phyloP scores from a whole-genome alignment of 345 rosid species.

The Capsella bursapastoris region DNA sequence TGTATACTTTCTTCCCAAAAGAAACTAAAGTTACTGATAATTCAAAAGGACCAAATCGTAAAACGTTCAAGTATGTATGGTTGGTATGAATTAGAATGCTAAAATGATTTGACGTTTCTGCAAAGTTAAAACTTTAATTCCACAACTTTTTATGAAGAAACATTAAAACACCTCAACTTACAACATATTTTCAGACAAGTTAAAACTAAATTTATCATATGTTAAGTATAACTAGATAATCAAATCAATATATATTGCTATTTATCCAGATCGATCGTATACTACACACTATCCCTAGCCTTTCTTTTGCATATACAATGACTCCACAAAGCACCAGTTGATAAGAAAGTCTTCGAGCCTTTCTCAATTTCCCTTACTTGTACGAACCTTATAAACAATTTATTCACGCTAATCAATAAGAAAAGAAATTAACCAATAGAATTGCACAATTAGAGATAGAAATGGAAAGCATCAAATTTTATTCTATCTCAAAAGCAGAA shows the following conservation, averaged over 20 bases:
- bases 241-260: not conserved
- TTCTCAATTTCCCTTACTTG: not conserved
- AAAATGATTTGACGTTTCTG: not conserved
- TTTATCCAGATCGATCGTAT: not conserved
- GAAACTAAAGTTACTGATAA: not conserved
- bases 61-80: not conserved
- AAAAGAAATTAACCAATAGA: conserved; percentile 11
- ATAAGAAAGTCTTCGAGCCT: conserved; percentile 2
- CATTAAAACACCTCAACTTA: not conserved
- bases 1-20: conserved; percentile 14
- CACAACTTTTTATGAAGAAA: not conserved
- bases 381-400: conserved; percentile 18
- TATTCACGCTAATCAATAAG: not conserved
- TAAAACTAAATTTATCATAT: too few relatives aligned
- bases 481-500: conserved; percentile 22
- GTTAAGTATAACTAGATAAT: not conserved
- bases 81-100: not conserved
- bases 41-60: not conserved
- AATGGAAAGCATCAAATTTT: conserved; percentile 22
- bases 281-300: not conserved
- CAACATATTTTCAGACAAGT: not conserved
- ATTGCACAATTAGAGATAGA: conserved; percentile 29
- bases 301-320: conserved; percentile 7
- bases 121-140: not conserved
- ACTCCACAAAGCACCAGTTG: conserved; percentile 24